A percentile compares a stretch with the other conserved stretches of the same genome.
phyloP scores from a whole-genome alignment of 2,329 filamentous ascomycete genomes.

The Hypoxylon sp. region DNA sequence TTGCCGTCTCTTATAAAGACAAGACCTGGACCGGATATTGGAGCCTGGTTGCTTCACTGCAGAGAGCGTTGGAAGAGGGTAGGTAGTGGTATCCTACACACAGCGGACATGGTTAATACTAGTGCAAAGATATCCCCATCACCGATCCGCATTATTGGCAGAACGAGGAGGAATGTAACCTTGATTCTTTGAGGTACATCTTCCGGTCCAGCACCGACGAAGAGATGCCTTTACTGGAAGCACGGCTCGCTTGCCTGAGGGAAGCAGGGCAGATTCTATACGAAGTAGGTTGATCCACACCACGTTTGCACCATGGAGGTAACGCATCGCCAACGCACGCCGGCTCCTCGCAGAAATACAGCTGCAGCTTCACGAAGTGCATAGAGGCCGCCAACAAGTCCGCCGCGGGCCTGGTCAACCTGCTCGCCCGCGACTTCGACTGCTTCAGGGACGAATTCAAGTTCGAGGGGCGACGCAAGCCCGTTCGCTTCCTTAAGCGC shows the following conservation, averaged over 20 bases:
- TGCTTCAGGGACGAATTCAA: constrained; percentile 86
- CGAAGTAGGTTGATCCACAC: constrained; percentile 65
- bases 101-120: constrained; percentile 42
- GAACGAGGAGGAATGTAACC: constrained; percentile 78
- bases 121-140: constrained; percentile 78
- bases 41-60: constrained; percentile 88
- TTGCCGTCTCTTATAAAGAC: constrained; percentile 83
- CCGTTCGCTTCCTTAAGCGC: constrained; percentile 87
- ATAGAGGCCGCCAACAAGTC: constrained; percentile 81
- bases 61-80: constrained; percentile 90
- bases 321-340: constrained; percentile 43
- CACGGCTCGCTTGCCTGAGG: constrained; percentile 81
- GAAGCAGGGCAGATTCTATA: constrained; percentile 86
- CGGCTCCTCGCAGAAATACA: constrained; percentile 70
- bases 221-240: constrained; percentile 83
- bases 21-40: constrained; percentile 94
- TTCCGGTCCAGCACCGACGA: constrained; percentile 90
- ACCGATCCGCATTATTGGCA: constrained; percentile 90
- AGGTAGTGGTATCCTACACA: constrained; percentile 40
- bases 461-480: constrained; percentile 76
- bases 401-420: constrained; percentile 85
- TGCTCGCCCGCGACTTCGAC: constrained; percentile 82
- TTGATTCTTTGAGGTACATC: constrained; percentile 78
- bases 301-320: constrained; percentile 20
- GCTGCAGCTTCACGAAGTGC: constrained; percentile 78